Evolutionary conservation across 1,139 yeast genomes (phyloP), one percentile per base, ranked within the genome.

Genomic region (Trichomonascaceae sp.): DNA sequence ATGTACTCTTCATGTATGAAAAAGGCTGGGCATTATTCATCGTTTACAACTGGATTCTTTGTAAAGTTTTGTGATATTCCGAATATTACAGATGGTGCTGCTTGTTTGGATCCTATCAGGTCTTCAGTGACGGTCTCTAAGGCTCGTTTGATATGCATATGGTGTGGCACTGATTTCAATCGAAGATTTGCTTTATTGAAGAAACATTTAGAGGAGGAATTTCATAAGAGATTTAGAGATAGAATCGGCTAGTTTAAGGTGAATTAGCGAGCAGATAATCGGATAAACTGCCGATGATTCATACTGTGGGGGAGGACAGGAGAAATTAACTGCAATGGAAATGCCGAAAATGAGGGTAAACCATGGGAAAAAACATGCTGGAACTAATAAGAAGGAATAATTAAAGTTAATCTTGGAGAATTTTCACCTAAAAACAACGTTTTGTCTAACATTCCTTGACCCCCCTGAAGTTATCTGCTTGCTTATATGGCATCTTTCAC

Each of bases 1-100:
- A 77, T 85, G 63, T 63, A 74, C 61, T 80, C 87, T 6, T 70
- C 70, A 0, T 60, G 74, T 24, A 55, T 87, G 70, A 87, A 85
- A 65, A 74, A 82, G 61, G 81, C 78, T 57, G 78, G 76, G 56
- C 96, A 87, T 67, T 87, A 82, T 68, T 83, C 84, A 63, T 83
- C 91, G 4, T 87, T 87, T 68, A 81, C 76, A 24, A 81, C 90
- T 0, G 62, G 63, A 1, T 87, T 87, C 66, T 87, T 87, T 58
- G 82, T 86, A 0, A 70, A 72, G 0, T 81, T 84, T 66, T 75
- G 74, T 3, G 70, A 70, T 12, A 55, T 62, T 15, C 57, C 60
- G 12, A 24, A 52, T 38, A 32, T 58, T 39, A 53, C 46, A 41
- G 44, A 39, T 30, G 53, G 49, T 45, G 56, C 53, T 18, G 45